Conservation (phyloP, 176 grass and related monocot species). For the Bolboschoenus planiculmis region DNA sequence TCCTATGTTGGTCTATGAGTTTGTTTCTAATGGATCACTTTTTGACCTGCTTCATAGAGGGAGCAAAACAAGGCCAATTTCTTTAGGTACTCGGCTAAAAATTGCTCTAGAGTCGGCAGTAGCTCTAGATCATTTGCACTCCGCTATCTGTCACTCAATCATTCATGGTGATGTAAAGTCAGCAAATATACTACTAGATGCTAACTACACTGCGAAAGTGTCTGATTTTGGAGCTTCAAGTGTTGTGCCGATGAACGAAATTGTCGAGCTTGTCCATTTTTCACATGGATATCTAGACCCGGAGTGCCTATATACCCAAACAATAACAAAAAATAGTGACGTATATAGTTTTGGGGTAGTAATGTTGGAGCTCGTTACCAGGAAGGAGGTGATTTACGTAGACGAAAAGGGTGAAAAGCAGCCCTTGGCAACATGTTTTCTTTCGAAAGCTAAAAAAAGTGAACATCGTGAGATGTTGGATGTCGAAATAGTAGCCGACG, state of each 20-base stretch:
- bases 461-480: slow-evolving; percentile 18
- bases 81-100: not conserved
- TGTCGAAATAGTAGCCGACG: slow-evolving; percentile 1
- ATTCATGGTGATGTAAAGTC: slow-evolving; percentile 32
- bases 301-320: not conserved
- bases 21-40: slow-evolving; percentile 23
- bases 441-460: not conserved
- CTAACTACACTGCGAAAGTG: not conserved
- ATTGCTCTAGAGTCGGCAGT: slow-evolving; percentile 17
- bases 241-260: not conserved
- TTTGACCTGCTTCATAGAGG: slow-evolving; percentile 18
- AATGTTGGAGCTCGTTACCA: slow-evolving; percentile 21
- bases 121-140: slow-evolving; percentile 28
- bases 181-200: slow-evolving; percentile 27
- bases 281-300: slow-evolving; percentile 21
- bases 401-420: not conserved
- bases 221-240: slow-evolving; percentile 28
- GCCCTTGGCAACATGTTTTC: not conserved
- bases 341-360: slow-evolving; percentile 32
- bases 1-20: slow-evolving; percentile 34
- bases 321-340: slow-evolving; percentile 12
- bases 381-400: not conserved
- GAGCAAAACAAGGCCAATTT: not conserved
- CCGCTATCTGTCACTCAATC: slow-evolving; percentile 4
- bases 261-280: not conserved